Evolutionary conservation across 306 rosid genomes (phyloP).

Genomic region (Aeschynomene evenia): DNA sequence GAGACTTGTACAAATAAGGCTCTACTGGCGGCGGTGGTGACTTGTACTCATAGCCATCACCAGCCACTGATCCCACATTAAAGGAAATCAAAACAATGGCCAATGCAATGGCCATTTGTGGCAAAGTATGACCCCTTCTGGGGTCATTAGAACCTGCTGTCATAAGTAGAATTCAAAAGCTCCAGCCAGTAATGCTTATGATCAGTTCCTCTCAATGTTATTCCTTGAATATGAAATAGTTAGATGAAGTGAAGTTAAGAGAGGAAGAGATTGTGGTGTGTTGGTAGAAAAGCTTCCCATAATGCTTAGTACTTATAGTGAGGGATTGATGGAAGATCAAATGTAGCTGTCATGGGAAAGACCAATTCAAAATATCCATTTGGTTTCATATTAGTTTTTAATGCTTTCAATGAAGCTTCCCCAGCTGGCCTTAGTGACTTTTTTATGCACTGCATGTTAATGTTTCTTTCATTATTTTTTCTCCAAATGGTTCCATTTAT

Average conservation of each 20-base stretch:
- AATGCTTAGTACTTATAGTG: neutral
- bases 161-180: neutral
- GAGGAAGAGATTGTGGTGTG: too few species aligned
- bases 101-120: conserved; percentile 45
- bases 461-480: neutral
- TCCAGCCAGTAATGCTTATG: neutral
- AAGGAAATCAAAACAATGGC: conserved; percentile 41
- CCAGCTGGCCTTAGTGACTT: conserved; percentile 33
- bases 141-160: conserved; percentile 33
- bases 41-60: conserved; percentile 37
- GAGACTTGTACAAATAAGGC: conserved; percentile 7
- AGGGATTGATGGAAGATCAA: neutral
- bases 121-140: conserved; percentile 44
- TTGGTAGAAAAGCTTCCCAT: neutral
- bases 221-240: neutral
- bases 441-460: neutral
- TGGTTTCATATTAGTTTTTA: neutral
- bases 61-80: conserved; percentile 54
- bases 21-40: conserved; percentile 31
- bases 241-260: neutral
- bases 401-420: conserved; percentile 22
- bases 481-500: neutral
- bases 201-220: neutral
- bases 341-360: conserved; percentile 29
- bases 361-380: conserved; percentile 14